phyloP scores from a whole-genome alignment of 2,329 filamentous ascomycete species.

The Hypoxylon sp. region DNA sequence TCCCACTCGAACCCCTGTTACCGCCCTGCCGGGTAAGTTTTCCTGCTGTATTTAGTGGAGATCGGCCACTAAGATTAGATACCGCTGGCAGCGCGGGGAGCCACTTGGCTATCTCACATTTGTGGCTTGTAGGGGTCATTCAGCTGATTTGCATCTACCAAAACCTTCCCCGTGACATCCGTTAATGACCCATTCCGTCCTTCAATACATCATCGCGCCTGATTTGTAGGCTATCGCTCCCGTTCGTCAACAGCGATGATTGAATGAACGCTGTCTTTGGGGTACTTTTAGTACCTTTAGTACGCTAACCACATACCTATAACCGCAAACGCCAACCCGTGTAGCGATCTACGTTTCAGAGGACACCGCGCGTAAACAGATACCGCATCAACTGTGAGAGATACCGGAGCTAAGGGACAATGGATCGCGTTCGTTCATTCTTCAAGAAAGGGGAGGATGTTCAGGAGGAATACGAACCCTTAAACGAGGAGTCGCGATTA shows the following conservation, averaged over 20 bases:
- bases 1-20: slow-evolving; percentile 21
- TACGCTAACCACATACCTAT: slow-evolving; percentile 22
- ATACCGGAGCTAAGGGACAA: slow-evolving; percentile 34
- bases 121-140: slow-evolving; percentile 35
- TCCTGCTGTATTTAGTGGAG: slow-evolving; percentile 4
- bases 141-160: slow-evolving; percentile 21
- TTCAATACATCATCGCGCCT: slow-evolving; percentile 18
- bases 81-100: slow-evolving; percentile 25
- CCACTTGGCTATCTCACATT: slow-evolving; percentile 35
- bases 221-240: slow-evolving; percentile 10
- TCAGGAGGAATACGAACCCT: slow-evolving; percentile 57
- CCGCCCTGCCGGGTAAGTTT: slow-evolving; percentile 13
- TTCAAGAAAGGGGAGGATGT: slow-evolving; percentile 55
- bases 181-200: slow-evolving; percentile 34
- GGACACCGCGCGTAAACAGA: slow-evolving; percentile 14
- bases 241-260: slow-evolving; percentile 28
- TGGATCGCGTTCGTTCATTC: slow-evolving; percentile 60
- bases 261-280: slow-evolving; percentile 16
- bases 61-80: slow-evolving; percentile 25
- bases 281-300: slow-evolving; percentile 18
- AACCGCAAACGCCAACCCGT: slow-evolving; percentile 6
- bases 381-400: neutral
- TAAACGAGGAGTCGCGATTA: slow-evolving; percentile 51
- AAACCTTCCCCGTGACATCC: slow-evolving; percentile 36
- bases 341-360: slow-evolving; percentile 5